These are phyloP conservation scores for Geranium rotundifolium DNA, from an alignment of 345 rosid species.

Conservation along the genomic window DNA sequence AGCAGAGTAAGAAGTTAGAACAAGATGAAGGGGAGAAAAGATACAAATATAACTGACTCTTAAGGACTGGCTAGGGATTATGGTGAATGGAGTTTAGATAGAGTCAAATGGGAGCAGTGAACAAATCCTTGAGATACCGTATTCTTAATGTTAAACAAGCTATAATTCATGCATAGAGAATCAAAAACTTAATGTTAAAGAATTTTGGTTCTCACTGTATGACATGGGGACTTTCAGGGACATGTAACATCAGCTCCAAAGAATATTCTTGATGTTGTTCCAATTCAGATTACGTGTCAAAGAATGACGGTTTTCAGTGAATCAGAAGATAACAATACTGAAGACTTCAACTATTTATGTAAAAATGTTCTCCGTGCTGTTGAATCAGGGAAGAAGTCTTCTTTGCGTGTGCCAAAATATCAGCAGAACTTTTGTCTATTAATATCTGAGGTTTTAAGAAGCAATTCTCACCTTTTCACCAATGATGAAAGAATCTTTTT, in stretches of 20 bases:
- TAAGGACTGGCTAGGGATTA: too few species aligned
- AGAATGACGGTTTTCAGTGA: constrained; percentile 18
- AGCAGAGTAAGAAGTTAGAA: too few species aligned
- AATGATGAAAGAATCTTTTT: constrained; percentile 51
- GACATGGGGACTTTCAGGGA: constrained; percentile 35
- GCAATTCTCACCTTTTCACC: constrained; percentile 49
- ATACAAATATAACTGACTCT: too few species aligned
- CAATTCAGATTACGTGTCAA: constrained; percentile 41
- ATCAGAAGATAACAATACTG: constrained; percentile 19
- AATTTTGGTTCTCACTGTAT: not conserved
- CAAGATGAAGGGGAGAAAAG: too few species aligned
- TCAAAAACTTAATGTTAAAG: too few species aligned
- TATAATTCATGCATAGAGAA: too few species aligned
- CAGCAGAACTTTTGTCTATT: constrained; percentile 61
- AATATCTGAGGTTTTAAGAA: constrained; percentile 52
- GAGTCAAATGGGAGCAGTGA: too few species aligned
- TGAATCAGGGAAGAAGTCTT: constrained; percentile 31
- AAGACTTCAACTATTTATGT: constrained; percentile 41
- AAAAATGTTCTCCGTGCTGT: constrained; percentile 44
- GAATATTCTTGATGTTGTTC: constrained; percentile 44
- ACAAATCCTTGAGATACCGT: too few species aligned
- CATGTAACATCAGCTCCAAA: constrained; percentile 43
- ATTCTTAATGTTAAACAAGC: too few species aligned
- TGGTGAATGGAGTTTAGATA: too few species aligned
- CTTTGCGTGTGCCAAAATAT: constrained; percentile 42